Conservation (phyloP, 768 basidiomycete species). For the Symmetrospora coprosmae region DNA sequence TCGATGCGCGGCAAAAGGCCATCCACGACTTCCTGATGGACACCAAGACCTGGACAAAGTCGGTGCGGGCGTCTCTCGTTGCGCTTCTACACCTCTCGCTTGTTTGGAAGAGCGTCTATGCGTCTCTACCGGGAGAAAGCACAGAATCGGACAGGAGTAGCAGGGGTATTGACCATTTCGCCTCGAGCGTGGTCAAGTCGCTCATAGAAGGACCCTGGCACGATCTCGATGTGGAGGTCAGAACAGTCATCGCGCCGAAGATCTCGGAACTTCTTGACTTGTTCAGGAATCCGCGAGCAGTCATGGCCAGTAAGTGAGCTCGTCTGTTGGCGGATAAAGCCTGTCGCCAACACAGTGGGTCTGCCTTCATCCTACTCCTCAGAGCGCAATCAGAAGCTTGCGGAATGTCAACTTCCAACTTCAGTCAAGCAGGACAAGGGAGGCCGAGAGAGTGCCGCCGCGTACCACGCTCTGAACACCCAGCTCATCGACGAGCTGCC, state of each 20-base stretch:
- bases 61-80: neutral
- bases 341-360: too few species aligned
- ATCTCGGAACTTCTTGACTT: conserved; percentile 29
- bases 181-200: conserved; percentile 25
- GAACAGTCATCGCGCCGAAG: conserved; percentile 15
- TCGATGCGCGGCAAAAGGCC: neutral
- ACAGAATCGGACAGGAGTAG: neutral
- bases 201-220: conserved; percentile 29
- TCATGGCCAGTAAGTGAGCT: conserved; percentile 30
- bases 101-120: conserved; percentile 30
- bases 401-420: conserved; percentile 22
- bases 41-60: conserved; percentile 15
- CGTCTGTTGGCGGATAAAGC: too few species aligned
- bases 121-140: conserved; percentile 25
- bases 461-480: conserved; percentile 27
- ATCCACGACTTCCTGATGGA: conserved; percentile 4
- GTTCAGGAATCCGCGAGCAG: conserved; percentile 28
- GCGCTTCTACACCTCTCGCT: conserved; percentile 4
- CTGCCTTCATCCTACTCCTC: too few species aligned
- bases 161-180: conserved; percentile 26
- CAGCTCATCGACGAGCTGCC: conserved; percentile 33
- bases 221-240: conserved; percentile 3
- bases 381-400: neutral
- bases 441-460: conserved; percentile 15
- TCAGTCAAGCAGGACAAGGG: neutral